Evolutionary conservation across 169 alveolate genomes (phyloP), one percentile per base, ranked within the genome.

Genomic region (Cryptosporidium felis): DNA sequence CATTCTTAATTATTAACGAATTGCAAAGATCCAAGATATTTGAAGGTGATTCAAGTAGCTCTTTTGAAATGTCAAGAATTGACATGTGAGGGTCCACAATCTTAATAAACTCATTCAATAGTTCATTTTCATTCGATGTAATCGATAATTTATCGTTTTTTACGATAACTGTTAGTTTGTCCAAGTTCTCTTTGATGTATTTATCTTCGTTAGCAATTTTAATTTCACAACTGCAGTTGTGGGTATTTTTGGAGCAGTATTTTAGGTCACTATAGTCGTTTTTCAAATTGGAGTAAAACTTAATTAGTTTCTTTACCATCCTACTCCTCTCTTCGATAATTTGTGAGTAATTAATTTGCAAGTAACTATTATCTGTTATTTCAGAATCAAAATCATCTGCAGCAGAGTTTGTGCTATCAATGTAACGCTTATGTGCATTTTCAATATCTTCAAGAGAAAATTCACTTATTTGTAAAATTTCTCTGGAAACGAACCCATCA

Each of bases 31-130:
- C 5, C 16, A 74, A 34, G 23, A 74, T 56, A 34, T 36, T 38
- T n/a, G 85, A 34, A 6, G 56, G 66, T 4, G 51, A 59, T 18
- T 74, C 85, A 18, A 74, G 40, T 38, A 74, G 85, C 5, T 74
- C 67, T 14, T 4, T 40, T 53, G 85, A 74, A n/a, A 74, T 74
- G 14, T 74, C 85, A 26, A 30, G 51, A 28, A 74, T 74, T 2
- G 85, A 74, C 41, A 74, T 9, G 30, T 74, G 85, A 4, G 85
- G 85, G 21, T 74, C 85, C 23, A 59, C 36, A 49, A 36, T 16
- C 28, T 74, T 56, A 4, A 16, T 40, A 36, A 74, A 18, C 56
- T 53, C 38, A 8, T 74, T 38, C 38, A 74, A 36, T 9, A 49
- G 58, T 23, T 74, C 67, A 56, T 45, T 74, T 51, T 49, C 61